Conservation (phyloP, 129 eudicot genomes). For the Logfia minima region DNA sequence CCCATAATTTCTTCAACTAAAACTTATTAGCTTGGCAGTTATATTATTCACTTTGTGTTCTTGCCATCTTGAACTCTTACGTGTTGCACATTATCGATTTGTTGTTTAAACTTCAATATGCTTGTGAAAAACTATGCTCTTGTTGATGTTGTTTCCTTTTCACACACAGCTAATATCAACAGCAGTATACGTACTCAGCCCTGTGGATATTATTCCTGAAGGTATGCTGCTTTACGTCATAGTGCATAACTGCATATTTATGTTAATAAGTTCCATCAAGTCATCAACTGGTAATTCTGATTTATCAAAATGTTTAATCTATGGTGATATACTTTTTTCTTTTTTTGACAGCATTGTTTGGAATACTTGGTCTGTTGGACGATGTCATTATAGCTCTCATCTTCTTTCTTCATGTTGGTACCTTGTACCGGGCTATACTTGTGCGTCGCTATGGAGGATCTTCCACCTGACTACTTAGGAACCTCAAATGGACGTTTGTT, state of each 20-base stretch:
- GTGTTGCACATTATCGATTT: neutral
- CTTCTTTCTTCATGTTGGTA: slow-evolving; percentile 87
- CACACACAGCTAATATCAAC: slow-evolving; percentile 58
- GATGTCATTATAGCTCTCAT: slow-evolving; percentile 74
- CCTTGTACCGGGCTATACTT: slow-evolving; percentile 82
- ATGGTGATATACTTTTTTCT: neutral
- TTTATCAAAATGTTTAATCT: neutral
- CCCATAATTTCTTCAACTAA: neutral
- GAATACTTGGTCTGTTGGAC: slow-evolving; percentile 84
- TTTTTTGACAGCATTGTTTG: slow-evolving; percentile 60
- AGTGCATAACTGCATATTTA: too few relatives aligned
- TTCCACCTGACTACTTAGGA: slow-evolving; percentile 28
- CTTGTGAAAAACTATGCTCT: neutral
- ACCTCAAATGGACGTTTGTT: neutral
- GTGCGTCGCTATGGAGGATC: slow-evolving; percentile 84
- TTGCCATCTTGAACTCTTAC: neutral
- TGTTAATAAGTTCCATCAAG: neutral
- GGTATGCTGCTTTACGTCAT: slow-evolving; percentile 42
- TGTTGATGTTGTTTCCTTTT: slow-evolving; percentile 11
- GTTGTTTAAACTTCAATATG: neutral
- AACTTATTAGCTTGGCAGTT: too few relatives aligned
- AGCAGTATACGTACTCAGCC: slow-evolving; percentile 76
- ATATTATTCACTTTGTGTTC: too few relatives aligned
- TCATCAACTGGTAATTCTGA: neutral
- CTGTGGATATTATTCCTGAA: slow-evolving; percentile 94